These are phyloP conservation scores for Sporothrix curviconia DNA, from an alignment of 2,329 filamentous ascomycete species.

Conservation along the genomic window DNA sequence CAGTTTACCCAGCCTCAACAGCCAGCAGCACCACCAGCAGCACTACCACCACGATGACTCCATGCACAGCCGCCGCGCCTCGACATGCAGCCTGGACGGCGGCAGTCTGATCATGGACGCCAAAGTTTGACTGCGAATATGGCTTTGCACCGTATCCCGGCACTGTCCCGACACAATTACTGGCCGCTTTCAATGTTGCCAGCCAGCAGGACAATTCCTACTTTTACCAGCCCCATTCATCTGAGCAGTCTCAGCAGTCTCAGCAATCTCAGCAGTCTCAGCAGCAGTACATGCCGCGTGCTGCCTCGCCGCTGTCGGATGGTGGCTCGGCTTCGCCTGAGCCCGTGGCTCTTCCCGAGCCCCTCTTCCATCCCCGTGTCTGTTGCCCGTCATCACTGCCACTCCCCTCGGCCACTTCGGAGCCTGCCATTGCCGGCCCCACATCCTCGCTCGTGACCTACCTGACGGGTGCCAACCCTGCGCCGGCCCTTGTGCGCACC, in stretches of 20 bases:
- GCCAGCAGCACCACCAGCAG: conserved; percentile 29
- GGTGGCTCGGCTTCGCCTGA: conserved; percentile 25
- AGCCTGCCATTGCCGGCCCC: conserved; percentile 66
- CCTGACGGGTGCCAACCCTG: conserved; percentile 72
- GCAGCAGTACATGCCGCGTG: conserved; percentile 39
- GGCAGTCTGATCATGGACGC: conserved; percentile 23
- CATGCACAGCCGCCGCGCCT: conserved; percentile 48
- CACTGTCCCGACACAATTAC: conserved; percentile 41
- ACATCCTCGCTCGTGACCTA: conserved; percentile 70
- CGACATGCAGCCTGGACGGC: conserved; percentile 63
- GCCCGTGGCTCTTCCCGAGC: conserved; percentile 22
- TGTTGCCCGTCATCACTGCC: conserved; percentile 66
- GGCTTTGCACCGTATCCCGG: conserved; percentile 81
- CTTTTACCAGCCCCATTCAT: conserved; percentile 3
- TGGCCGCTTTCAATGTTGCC: conserved; percentile 11
- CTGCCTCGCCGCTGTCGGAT: conserved; percentile 37
- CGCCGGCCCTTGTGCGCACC: conserved; percentile 73
- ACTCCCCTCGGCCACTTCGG: conserved; percentile 73
- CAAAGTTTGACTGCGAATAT: conserved; percentile 49
- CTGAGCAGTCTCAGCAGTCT: conserved; percentile 27
- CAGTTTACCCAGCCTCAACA: background rate
- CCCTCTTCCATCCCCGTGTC: conserved; percentile 58
- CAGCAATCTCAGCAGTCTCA: conserved; percentile 16
- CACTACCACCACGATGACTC: conserved; percentile 21
- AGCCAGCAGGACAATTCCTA: conserved; percentile 35